Evolutionary conservation across 2,329 filamentous ascomycete species (phyloP).

Genomic region (Sclerotinia trifoliorum): DNA sequence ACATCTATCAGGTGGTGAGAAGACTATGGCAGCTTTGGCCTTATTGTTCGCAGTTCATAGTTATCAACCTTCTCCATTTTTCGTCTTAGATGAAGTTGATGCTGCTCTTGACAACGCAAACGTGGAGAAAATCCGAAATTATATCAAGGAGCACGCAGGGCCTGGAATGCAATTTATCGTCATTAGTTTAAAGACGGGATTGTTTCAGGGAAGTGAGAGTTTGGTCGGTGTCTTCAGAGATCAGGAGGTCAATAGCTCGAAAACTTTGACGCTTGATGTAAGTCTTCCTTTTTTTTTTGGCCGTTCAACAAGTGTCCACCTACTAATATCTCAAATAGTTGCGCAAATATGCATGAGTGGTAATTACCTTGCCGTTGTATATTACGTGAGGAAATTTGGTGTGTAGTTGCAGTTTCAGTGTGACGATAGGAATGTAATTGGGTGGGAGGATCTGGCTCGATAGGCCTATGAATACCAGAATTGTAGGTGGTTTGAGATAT

Average conservation of each 20-base stretch:
- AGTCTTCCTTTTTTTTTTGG: conserved; percentile 47
- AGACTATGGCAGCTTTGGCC: conserved; percentile 97
- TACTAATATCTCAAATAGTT: conserved; percentile 30
- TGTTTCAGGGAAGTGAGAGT: conserved; percentile 96
- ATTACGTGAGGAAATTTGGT: conserved; percentile 7
- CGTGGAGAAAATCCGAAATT: conserved; percentile 92
- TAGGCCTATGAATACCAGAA: conserved; percentile 17
- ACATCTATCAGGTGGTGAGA: conserved; percentile 93
- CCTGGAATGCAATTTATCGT: conserved; percentile 99
- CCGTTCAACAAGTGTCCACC: neutral
- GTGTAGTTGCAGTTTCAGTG: conserved; percentile 4
- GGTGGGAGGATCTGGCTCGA: neutral
- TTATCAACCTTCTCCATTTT: conserved; percentile 94
- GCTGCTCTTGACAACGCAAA: conserved; percentile 98
- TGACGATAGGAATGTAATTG: neutral
- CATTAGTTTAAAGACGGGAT: conserved; percentile 89
- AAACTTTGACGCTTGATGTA: conserved; percentile 91
- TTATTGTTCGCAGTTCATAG: conserved; percentile 95
- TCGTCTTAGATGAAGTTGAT: conserved; percentile 96
- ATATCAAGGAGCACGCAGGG: conserved; percentile 88
- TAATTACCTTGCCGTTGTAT: conserved; percentile 9
- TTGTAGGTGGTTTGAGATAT: conserved; percentile 7
- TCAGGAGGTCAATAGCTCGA: conserved; percentile 87
- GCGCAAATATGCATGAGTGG: conserved; percentile 35
- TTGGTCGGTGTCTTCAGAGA: conserved; percentile 94